Evolutionary conservation across 2,329 filamentous ascomycete genomes (phyloP).

Genomic region (Apiospora aurea): DNA sequence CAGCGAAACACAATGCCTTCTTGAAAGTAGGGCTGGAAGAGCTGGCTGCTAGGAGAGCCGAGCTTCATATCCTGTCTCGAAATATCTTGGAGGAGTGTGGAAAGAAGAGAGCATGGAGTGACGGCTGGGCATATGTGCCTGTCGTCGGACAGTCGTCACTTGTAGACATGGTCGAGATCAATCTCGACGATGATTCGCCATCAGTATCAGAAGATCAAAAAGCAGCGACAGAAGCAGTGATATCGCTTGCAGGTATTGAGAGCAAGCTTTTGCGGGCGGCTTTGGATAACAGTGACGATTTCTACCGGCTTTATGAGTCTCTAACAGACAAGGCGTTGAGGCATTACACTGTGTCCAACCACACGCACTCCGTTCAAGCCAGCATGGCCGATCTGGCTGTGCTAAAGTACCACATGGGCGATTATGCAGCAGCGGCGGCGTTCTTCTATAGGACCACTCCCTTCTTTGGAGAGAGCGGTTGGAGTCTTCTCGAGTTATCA

Average conservation of each 20-base stretch:
- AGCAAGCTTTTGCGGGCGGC: slow-evolving; percentile 66
- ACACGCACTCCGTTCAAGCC: slow-evolving; percentile 77
- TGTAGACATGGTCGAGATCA: slow-evolving; percentile 63
- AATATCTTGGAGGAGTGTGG: slow-evolving; percentile 80
- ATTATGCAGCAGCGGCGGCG: slow-evolving; percentile 75
- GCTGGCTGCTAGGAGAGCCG: slow-evolving; percentile 81
- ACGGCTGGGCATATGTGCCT: slow-evolving; percentile 74
- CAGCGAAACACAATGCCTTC: slow-evolving; percentile 52
- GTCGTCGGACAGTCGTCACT: slow-evolving; percentile 53
- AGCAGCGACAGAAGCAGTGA: slow-evolving; percentile 28
- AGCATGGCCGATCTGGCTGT: slow-evolving; percentile 86
- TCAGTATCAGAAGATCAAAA: slow-evolving; percentile 38
- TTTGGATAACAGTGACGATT: slow-evolving; percentile 67
- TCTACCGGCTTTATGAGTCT: slow-evolving; percentile 72
- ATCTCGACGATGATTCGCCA: slow-evolving; percentile 54
- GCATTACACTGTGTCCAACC: slow-evolving; percentile 81
- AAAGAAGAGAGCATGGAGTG: slow-evolving; percentile 74
- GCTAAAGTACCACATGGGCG: slow-evolving; percentile 77
- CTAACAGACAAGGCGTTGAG: slow-evolving; percentile 86
- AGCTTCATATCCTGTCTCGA: slow-evolving; percentile 80
- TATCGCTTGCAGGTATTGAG: slow-evolving; percentile 55
- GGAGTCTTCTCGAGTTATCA: slow-evolving; percentile 80
- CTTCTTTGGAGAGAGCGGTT: slow-evolving; percentile 79
- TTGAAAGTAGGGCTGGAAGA: slow-evolving; percentile 76
- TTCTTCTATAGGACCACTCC: slow-evolving; percentile 82